These are phyloP conservation scores for Chaetomium sp. DNA, from an alignment of 2,329 filamentous ascomycete species.

Conservation along the genomic window DNA sequence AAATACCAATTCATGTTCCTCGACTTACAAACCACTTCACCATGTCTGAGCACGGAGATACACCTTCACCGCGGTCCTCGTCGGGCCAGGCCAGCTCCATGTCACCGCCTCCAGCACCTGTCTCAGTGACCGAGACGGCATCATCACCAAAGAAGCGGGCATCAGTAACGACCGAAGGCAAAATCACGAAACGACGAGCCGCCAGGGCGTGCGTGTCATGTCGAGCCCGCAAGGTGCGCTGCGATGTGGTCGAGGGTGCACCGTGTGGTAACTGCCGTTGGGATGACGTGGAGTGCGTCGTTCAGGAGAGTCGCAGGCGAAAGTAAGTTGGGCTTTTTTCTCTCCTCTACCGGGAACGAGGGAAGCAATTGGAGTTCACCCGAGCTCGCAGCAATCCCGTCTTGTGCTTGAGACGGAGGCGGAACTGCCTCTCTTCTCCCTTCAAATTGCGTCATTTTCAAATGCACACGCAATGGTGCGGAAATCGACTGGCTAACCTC, in stretches of 20 bases:
- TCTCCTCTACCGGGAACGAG: background rate
- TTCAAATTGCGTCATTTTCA: conserved; percentile 32
- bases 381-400: conserved; percentile 1
- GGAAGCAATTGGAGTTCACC: background rate
- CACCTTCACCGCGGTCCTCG: conserved; percentile 23
- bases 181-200: conserved; percentile 75
- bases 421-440: background rate
- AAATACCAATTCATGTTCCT: background rate
- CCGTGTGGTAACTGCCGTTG: conserved; percentile 86
- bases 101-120: conserved; percentile 20
- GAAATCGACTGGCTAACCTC: conserved; percentile 16
- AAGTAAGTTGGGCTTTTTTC: conserved; percentile 62
- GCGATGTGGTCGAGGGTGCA: conserved; percentile 86
- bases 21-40: conserved; percentile 1
- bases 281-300: conserved; percentile 75
- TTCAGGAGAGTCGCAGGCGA: conserved; percentile 81
- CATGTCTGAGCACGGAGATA: conserved; percentile 26
- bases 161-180: conserved; percentile 39
- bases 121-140: conserved; percentile 14
- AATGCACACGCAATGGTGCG: conserved; percentile 18
- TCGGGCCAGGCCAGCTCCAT: conserved; percentile 19
- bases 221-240: conserved; percentile 85
- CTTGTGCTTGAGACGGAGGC: background rate
- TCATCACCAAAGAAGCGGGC: conserved; percentile 22
- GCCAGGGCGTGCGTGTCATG: conserved; percentile 89